Evolutionary conservation across 345 rosid genomes (phyloP).

Genomic region (Dipteronia dyeriana): DNA sequence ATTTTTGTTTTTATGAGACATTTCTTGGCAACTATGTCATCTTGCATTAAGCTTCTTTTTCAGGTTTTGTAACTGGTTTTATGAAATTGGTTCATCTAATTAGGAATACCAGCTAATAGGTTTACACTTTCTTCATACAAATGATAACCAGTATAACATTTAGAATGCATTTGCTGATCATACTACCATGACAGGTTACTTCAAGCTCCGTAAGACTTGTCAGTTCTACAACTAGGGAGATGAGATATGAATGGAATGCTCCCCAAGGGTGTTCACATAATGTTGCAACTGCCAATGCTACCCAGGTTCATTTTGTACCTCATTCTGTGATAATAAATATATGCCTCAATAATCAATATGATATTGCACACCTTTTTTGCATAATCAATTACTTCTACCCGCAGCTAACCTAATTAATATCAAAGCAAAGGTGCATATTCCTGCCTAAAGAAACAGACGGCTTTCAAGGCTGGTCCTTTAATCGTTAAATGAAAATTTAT

Average conservation of each 20-base stretch:
- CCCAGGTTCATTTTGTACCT: conserved; percentile 60
- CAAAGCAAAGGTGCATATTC: background rate
- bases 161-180: conserved; percentile 17
- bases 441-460: background rate
- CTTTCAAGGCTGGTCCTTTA: background rate
- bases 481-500: background rate
- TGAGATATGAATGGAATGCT: conserved; percentile 72
- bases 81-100: background rate
- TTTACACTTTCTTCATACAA: background rate
- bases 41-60: background rate
- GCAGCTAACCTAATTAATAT: background rate
- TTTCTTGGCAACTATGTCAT: background rate
- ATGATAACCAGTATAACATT: background rate
- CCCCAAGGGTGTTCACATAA: conserved; percentile 75
- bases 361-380: background rate
- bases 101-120: background rate
- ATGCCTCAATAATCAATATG: background rate
- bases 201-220: conserved; percentile 86
- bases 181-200: conserved; percentile 59
- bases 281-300: conserved; percentile 92
- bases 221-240: conserved; percentile 68
- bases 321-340: background rate
- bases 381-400: background rate
- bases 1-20: background rate
- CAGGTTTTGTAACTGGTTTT: background rate